Evolutionary conservation across 2,329 filamentous ascomycete species (phyloP), one percentile per base, ranked within the genome.

Genomic region (Neofusicoccum laricinum): DNA sequence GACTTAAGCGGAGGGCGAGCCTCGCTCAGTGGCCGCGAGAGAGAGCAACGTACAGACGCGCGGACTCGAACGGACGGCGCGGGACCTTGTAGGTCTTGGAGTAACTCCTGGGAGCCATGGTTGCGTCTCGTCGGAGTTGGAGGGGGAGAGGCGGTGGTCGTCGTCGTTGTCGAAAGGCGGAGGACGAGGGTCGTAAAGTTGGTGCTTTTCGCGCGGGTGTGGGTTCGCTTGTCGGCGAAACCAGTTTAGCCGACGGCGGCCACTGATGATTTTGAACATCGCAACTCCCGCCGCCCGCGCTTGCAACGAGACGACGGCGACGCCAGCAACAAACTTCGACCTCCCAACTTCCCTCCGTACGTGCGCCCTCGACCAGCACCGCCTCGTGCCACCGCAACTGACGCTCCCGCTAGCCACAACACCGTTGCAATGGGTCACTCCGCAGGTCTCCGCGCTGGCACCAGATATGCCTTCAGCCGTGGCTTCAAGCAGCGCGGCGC

Each of bases 41-140:
- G 77, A 70, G 61, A 65, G 67, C 69, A 89, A 97, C 94, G 91
- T 90, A 98, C 95, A 99, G 89, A 91, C 95, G 95, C 86, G 95
- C 95, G 84, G 93, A 94, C 91, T 98, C 95, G 88, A 97, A 98
- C 80, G 95, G 94, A 86, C 94, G 91, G 85, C 90, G 88, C 79
- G 94, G 93, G 87, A 96, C 93, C 90, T 96, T 97, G 83, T 96
- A 96, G 88, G 95, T 99, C 92, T 99, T 99, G 81, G 91, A 96
- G 87, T 97, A 97, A 77, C 90, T 90, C 81, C 89, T 79, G 72
- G 76, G 77, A 68, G 77, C 78, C 79, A 81, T 82, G 71, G 55
- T 46, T 34, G 55, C 55, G 55, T 59, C 55, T 46, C 55, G 48
- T 55, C 61, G 63, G 36, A 48, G 55, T 59, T 32, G 45, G 46